These are phyloP conservation scores for Solanum peruvianum DNA, from an alignment of 257 asterid species.

Conservation along the genomic window DNA sequence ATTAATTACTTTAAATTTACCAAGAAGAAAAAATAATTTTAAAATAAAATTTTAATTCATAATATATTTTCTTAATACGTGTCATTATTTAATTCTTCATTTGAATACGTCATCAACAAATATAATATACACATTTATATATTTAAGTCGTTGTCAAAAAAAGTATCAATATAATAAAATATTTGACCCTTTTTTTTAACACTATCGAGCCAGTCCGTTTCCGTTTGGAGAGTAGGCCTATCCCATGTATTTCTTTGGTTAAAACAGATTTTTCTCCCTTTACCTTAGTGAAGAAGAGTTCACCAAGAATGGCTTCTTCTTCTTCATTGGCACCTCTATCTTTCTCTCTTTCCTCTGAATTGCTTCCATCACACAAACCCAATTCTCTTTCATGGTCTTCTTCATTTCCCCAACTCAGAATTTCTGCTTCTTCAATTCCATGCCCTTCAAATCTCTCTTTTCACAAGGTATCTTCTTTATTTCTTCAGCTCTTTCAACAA, in stretches of 20 bases:
- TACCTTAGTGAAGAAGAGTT: background rate
- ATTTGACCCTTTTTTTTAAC: too few species aligned
- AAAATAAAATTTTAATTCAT: too few species aligned
- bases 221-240: background rate
- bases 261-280: background rate
- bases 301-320: background rate
- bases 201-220: too few species aligned
- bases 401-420: slow-evolving; percentile 44
- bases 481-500: background rate
- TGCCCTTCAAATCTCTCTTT: slow-evolving; percentile 14
- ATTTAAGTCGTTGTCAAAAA: too few species aligned
- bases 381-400: slow-evolving; percentile 59
- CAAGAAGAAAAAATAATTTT: too few species aligned
- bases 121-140: too few species aligned
- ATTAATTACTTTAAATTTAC: too few species aligned
- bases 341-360: slow-evolving; percentile 31
- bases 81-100: too few species aligned
- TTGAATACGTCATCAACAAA: too few species aligned
- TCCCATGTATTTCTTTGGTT: background rate
- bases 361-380: slow-evolving; percentile 15
- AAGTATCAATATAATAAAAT: too few species aligned
- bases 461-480: slow-evolving; percentile 28
- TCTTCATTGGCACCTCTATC: slow-evolving; percentile 2
- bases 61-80: too few species aligned
- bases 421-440: slow-evolving; percentile 10